Evolutionary conservation across 2,329 filamentous ascomycete genomes (phyloP).

Genomic region (Elsinoe arachidis): DNA sequence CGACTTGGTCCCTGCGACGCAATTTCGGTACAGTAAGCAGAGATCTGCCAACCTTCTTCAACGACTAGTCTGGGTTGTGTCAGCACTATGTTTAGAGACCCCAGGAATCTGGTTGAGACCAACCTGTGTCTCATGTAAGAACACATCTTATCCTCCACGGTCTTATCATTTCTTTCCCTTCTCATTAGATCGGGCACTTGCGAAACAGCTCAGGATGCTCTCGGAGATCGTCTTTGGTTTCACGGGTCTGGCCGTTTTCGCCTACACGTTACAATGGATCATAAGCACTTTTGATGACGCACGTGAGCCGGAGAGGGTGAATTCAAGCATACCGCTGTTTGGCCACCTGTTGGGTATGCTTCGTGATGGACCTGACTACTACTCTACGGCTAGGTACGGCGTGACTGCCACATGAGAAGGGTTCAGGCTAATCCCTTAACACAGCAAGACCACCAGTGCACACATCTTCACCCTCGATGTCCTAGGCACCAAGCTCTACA

Average conservation of each 20-base stretch:
- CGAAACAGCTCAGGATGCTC: neutral
- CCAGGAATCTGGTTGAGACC: too few species aligned
- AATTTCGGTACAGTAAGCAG: neutral
- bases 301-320: neutral
- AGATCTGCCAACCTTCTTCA: neutral
- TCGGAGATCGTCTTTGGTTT: neutral
- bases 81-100: neutral
- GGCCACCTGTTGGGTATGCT: neutral
- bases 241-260: neutral
- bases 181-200: neutral
- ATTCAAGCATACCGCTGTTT: neutral
- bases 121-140: neutral
- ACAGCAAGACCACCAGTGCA: neutral
- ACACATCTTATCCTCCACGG: neutral
- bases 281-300: neutral
- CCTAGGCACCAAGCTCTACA: slow-evolving; percentile 2
- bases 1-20: neutral
- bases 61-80: neutral
- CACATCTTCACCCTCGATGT: slow-evolving; percentile 6
- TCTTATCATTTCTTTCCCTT: neutral
- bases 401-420: neutral
- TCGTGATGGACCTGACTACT: neutral
- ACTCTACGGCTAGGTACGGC: neutral
- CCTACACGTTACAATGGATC: neutral
- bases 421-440: neutral